Conservation (phyloP, 352 stramenopile genomes). For the Phytophthora litchii region DNA sequence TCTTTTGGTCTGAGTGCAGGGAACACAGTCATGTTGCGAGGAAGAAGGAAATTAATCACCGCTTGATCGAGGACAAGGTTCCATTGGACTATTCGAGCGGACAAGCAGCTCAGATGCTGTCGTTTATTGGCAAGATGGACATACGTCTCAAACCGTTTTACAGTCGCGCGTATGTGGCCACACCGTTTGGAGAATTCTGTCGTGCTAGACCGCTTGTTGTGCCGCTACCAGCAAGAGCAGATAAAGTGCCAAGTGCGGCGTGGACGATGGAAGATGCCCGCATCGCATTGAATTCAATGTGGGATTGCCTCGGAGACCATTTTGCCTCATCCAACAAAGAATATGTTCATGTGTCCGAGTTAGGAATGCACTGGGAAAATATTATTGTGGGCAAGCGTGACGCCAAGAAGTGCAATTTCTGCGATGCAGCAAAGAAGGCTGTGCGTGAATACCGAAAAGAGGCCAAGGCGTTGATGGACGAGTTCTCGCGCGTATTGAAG, state of each 20-base stretch:
- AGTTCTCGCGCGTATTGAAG: conserved; percentile 49
- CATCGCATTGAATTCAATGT: conserved; percentile 29
- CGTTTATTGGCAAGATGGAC: conserved; percentile 35
- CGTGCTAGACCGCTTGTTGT: conserved; percentile 35
- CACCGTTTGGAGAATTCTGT: conserved; percentile 42
- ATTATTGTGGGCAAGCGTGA: conserved; percentile 28
- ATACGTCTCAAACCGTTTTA: conserved; percentile 32
- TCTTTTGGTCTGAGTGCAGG: conserved; percentile 26
- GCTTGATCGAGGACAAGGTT: conserved; percentile 33
- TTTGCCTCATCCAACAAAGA: conserved; percentile 32
- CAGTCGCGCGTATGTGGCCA: conserved; percentile 29
- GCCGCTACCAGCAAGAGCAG: conserved; percentile 16
- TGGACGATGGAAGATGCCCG: conserved; percentile 41
- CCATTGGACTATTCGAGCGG: conserved; percentile 19
- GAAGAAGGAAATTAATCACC: conserved; percentile 29
- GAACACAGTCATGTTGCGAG: conserved; percentile 20
- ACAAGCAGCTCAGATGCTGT: conserved; percentile 40
- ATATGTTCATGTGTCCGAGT: conserved; percentile 54
- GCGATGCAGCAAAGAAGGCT: conserved; percentile 36
- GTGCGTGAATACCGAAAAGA: conserved; percentile 50
- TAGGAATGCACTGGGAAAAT: conserved; percentile 62
- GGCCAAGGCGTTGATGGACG: conserved; percentile 41
- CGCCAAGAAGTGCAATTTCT: conserved; percentile 40
- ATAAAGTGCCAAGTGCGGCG: conserved; percentile 1
- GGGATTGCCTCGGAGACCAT: conserved; percentile 42